Base-by-base conservation (phyloP, 805 yeast genomes). In the Starmerella khaoyaiensis region DNA sequence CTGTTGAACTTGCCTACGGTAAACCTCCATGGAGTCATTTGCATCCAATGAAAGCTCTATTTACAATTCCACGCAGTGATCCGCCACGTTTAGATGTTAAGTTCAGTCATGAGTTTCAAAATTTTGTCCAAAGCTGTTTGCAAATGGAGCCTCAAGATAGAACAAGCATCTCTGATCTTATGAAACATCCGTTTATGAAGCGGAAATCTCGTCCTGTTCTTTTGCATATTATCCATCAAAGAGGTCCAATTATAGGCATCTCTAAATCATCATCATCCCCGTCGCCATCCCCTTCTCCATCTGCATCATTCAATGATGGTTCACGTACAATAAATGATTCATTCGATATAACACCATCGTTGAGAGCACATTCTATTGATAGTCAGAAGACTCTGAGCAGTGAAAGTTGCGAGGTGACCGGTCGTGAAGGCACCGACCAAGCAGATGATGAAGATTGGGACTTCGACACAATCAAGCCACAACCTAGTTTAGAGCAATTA, bases 81-180 rank as follows among this genome's bases (percentile, higher is more conserved):
- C 64, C 77, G 5, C 76, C 76, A 1, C 47, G 55, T 9, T 53
- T 64, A 38, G 52, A 50, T 22, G 43, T 47, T 16, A 40, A 46
- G 21, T 65, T 56, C 39, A 58, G 74, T 3, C 45, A 50, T n/a
- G 65, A 68, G 14, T 79, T 80, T 47, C 72, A 73, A 46, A 77
- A 71, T 48, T 87, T 90, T 58, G 73, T 83, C 17, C 56, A 58
- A 19, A 58, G 58, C 37, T 87, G 96, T 57, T 64, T 90, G 36
- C 71, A 72, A 27, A 80, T 74, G 55, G 74, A 76, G 44, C 86
- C 93, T 20, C 56, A 56, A 11, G 59, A 64, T 31, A 63, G 98
- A 41, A 79, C 87, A 0, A 65, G 68, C 12, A 82, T 93, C 0
- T 60, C 61, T 19, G 65, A 61, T 18, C 62, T 87, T 18, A 56